These are phyloP conservation scores for Metschnikowia dekortorum DNA, from an alignment of 805 yeast species.

Conservation along the genomic window DNA sequence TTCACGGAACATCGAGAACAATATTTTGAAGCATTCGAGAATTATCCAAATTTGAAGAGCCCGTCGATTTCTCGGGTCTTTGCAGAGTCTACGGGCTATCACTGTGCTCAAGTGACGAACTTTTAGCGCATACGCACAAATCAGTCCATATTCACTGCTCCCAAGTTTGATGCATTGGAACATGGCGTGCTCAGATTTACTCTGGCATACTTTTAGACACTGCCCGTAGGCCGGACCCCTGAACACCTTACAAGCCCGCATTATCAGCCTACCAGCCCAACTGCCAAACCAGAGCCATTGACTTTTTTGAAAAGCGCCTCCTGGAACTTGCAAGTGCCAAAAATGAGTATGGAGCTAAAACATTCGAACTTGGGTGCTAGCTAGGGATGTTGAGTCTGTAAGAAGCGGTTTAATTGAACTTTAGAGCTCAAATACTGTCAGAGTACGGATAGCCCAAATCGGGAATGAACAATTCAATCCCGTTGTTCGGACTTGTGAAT, in stretches of 20 bases:
- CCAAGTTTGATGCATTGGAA: not conserved
- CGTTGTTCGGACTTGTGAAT: not conserved
- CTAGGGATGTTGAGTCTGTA: too few species aligned
- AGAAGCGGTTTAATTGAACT: too few species aligned
- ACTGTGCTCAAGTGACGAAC: not conserved
- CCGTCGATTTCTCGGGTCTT: too few species aligned
- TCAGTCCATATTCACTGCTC: not conserved
- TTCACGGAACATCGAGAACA: not conserved
- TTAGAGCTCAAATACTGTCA: too few species aligned
- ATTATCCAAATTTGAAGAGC: not conserved
- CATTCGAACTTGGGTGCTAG: too few species aligned
- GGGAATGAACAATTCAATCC: not conserved
- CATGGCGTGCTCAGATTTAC: not conserved
- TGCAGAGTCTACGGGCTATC: not conserved
- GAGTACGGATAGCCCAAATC: too few species aligned
- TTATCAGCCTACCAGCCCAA: not conserved
- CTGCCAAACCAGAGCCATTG: not conserved
- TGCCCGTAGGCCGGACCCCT: not conserved
- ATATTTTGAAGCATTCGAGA: too few species aligned
- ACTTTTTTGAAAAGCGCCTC: too few species aligned
- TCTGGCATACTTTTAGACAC: not conserved
- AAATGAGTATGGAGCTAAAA: too few species aligned
- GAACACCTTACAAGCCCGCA: not conserved
- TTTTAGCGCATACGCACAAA: constrained; percentile 2
- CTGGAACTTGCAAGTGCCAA: too few species aligned